These are phyloP conservation scores for Penicillium rolfsii DNA, from an alignment of 2,329 filamentous ascomycete species.

Conservation along the genomic window DNA sequence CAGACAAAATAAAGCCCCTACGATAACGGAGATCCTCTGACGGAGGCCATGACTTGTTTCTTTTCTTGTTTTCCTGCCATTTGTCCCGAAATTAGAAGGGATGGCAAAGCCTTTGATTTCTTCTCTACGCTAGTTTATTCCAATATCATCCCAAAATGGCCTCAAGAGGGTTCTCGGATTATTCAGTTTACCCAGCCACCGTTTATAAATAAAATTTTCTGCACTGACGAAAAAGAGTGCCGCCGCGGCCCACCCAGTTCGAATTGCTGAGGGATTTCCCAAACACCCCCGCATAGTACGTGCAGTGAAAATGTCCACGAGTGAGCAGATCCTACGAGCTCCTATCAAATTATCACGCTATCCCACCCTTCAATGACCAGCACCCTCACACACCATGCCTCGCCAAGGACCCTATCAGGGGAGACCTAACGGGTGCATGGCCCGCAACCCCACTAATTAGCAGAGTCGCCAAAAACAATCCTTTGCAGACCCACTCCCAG, in stretches of 20 bases:
- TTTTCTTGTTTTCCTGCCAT: slow-evolving; percentile 19
- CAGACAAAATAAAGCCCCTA: slow-evolving; percentile 31
- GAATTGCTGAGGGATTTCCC: not conserved
- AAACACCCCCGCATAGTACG: not conserved
- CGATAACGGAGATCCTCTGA: slow-evolving; percentile 46
- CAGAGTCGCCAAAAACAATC: slow-evolving; percentile 35
- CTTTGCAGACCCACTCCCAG: slow-evolving; percentile 26
- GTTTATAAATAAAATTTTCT: not conserved
- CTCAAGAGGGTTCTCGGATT: slow-evolving; percentile 6
- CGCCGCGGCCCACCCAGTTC: not conserved
- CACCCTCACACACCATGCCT: slow-evolving; percentile 6
- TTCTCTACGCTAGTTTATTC: slow-evolving; percentile 25
- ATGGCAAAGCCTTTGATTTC: slow-evolving; percentile 20
- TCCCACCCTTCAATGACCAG: not conserved
- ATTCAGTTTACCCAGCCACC: not conserved
- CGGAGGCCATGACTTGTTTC: slow-evolving; percentile 51
- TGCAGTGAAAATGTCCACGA: not conserved
- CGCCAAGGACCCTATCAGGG: slow-evolving; percentile 12
- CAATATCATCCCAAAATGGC: slow-evolving; percentile 31
- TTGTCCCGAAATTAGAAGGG: slow-evolving; percentile 22
- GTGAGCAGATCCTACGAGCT: not conserved
- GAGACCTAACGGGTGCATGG: slow-evolving; percentile 18
- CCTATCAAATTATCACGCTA: not conserved
- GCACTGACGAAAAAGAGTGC: not conserved
- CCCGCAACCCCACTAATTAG: slow-evolving; percentile 40